Evolutionary conservation across 129 eudicot genomes (phyloP).

Genomic region (Daucus carota): DH1_v3.0 NC_030382.2:46167001-46167500

Average conservation of each 20-base stretch:
- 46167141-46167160: neutral
- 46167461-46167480: neutral
- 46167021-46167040: neutral
- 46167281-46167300: conserved; percentile 44
- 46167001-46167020: neutral
- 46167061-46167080: neutral
- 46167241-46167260: conserved; percentile 66
- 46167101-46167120: neutral
- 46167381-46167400: conserved; percentile 90
- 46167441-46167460: neutral
- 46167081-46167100: neutral
- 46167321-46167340: conserved; percentile 69
- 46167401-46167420: conserved; percentile 88
- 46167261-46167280: conserved; percentile 61
- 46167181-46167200: neutral
- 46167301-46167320: conserved; percentile 50
- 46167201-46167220: conserved; percentile 49
- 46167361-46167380: conserved; percentile 64
- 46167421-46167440: conserved; percentile 64
- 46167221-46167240: conserved; percentile 60
- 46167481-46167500: neutral
- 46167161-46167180: neutral
- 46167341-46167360: conserved; percentile 94
- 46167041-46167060: neutral
- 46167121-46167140: neutral